Base-by-base conservation (phyloP, 768 basidiomycete genomes). In the Podaxis sp. region DNA sequence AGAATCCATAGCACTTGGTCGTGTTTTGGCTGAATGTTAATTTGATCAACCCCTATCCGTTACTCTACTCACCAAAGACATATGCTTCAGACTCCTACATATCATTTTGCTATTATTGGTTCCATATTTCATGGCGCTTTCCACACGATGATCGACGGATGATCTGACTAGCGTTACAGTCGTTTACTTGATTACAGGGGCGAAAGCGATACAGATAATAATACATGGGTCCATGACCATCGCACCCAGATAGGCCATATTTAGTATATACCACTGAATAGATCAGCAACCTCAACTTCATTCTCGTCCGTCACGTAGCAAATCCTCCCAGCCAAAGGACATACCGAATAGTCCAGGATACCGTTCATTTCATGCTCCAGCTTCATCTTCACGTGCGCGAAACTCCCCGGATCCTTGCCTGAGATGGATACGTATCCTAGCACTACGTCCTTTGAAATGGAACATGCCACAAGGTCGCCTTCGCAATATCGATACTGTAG, bases 311-410 rank as follows among this genome's bases (percentile, higher is more conserved):
- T 58, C 19, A 27, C 33, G 36, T 58, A 58, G 19, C 57, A 57
- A 12, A 58, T 12, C 38, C n/a, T 58, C n/a, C 57, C 57, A 19
- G 57, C 46, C 6, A 58, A n/a, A 36, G 57, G 57, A 27, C 57
- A 58, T 19, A 58, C 15, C 15, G 57, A 58, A 58, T 49, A 58
- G 25, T 29, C 43, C 17, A 29, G 3, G 24, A 58, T 25, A 9
- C 15, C 6, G 15, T 33, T 36, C 47, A 50, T 58, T 2, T 46
- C 46, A n/a, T 58, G 46, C 9, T 58, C 9, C 25, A 58, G 17
- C 25, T 49, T 19, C 58, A 59, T 29, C 37, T 9, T 40, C 25
- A 61, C 40, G 36, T 46, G 53, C 6, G 41, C 41, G 33, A 33
- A 54, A 11, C 33, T 36, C 53, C 41, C 22, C 12, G 52, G 41